Percentiles rank a stretch among this genome's conserved stretches.
Evolutionary conservation across 2,329 filamentous ascomycete species (phyloP).

Genomic region (Cladosporium sphaerospermum): DNA sequence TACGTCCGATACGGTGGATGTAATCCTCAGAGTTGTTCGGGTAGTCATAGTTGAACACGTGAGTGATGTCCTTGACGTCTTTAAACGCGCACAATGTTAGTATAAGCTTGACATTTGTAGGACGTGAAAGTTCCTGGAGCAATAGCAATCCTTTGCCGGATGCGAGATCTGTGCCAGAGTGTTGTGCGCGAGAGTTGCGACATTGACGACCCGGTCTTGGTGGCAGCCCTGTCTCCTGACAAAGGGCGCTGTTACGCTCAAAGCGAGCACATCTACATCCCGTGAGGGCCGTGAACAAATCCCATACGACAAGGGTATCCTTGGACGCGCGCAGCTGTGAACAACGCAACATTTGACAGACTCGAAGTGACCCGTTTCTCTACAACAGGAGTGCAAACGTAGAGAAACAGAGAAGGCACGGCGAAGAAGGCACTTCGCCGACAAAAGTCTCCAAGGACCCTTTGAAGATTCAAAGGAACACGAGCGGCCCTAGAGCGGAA

Average conservation of each 20-base stretch:
- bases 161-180: conserved; percentile 31
- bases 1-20: conserved; percentile 64
- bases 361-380: conserved; percentile 65
- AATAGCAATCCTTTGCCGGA: conserved; percentile 51
- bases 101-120: conserved; percentile 33
- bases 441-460: conserved; percentile 75
- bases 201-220: conserved; percentile 18
- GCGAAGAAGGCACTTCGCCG: conserved; percentile 38
- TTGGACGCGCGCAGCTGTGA: conserved; percentile 66
- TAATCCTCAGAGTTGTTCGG: conserved; percentile 81
- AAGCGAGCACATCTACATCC: conserved; percentile 30
- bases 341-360: conserved; percentile 52
- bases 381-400: conserved; percentile 74
- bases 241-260: conserved; percentile 20
- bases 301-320: conserved; percentile 60
- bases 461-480: conserved; percentile 76
- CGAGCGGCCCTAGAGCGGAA: conserved; percentile 71
- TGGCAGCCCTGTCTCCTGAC: conserved; percentile 19
- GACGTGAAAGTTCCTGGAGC: conserved; percentile 34
- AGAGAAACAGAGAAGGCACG: conserved; percentile 63
- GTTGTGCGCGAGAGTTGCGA: conserved; percentile 23
- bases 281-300: conserved; percentile 43
- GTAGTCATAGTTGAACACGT: conserved; percentile 99
- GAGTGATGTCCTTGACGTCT: conserved; percentile 99
- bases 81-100: conserved; percentile 54